A percentile compares a stretch with the other conserved stretches of the same genome.
These are phyloP conservation scores for Lichtheimia ramosa DNA, from an alignment of 371 early-diverging fungal species.

Conservation along the genomic window DNA sequence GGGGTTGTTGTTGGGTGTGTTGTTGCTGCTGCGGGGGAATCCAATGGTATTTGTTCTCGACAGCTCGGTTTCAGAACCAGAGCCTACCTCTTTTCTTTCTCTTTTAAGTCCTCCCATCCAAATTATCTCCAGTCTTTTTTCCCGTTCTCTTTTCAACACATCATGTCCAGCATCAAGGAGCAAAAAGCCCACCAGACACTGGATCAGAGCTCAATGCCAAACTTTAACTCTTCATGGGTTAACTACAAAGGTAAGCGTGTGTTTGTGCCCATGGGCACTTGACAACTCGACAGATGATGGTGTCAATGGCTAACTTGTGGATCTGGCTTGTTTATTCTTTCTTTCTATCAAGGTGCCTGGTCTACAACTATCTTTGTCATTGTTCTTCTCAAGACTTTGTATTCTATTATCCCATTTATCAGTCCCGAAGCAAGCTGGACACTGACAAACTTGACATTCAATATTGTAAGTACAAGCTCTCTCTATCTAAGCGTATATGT, in stretches of 20 bases:
- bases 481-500: not conserved
- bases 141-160: not conserved
- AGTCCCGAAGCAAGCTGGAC: constrained; percentile 94
- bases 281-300: not conserved
- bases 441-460: constrained; percentile 89
- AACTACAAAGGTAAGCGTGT: constrained; percentile 59
- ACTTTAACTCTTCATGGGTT: constrained; percentile 72
- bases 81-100: not conserved
- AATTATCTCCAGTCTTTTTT: constrained; percentile 1
- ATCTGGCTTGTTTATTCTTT: not conserved
- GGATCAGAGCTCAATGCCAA: constrained; percentile 66
- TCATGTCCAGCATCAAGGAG: constrained; percentile 25
- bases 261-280: not conserved
- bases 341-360: constrained; percentile 83
- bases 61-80: not conserved
- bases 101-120: constrained; percentile 3
- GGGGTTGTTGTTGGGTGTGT: too few relatives aligned
- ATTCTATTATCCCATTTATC: constrained; percentile 87
- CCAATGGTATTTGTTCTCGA: too few relatives aligned
- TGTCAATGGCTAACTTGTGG: constrained; percentile 10
- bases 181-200: constrained; percentile 30
- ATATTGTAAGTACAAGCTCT: constrained; percentile 62
- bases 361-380: constrained; percentile 81
- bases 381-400: constrained; percentile 76
- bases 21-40: too few relatives aligned